Evolutionary conservation across 2,329 filamentous ascomycete genomes (phyloP).

Genomic region (Trichoderma gracile): DNA sequence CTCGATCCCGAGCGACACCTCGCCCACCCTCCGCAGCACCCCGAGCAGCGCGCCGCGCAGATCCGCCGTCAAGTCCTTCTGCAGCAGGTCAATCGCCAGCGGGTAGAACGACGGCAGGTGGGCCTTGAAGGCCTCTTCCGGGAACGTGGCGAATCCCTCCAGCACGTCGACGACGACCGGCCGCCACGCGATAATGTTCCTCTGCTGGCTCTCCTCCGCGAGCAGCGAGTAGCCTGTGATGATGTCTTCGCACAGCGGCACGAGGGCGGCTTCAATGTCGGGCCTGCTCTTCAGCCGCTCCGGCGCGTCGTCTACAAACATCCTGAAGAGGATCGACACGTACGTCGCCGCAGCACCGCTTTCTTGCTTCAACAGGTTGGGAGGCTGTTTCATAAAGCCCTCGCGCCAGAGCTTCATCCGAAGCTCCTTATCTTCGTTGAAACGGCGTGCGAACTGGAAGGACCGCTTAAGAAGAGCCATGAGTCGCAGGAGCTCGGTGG

Average conservation of each 20-base stretch:
- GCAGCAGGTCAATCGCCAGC: conserved; percentile 77
- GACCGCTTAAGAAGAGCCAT: conserved; percentile 95
- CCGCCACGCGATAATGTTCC: conserved; percentile 95
- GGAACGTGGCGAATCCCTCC: conserved; percentile 87
- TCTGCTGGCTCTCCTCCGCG: conserved; percentile 93
- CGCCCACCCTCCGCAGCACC: conserved; percentile 79
- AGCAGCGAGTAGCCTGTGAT: conserved; percentile 80
- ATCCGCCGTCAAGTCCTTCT: conserved; percentile 77
- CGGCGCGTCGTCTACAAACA: conserved; percentile 88
- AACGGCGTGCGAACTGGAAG: conserved; percentile 93
- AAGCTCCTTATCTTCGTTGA: conserved; percentile 96
- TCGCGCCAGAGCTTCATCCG: conserved; percentile 93
- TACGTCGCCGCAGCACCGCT: conserved; percentile 91
- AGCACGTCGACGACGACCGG: conserved; percentile 96
- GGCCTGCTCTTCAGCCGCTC: conserved; percentile 77
- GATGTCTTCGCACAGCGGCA: conserved; percentile 94
- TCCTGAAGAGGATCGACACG: conserved; percentile 90
- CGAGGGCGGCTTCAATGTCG: conserved; percentile 87
- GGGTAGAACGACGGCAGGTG: conserved; percentile 86
- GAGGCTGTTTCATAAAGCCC: conserved; percentile 99
- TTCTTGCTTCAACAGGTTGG: conserved; percentile 96
- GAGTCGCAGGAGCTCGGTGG: conserved; percentile 80
- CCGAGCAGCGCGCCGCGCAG: conserved; percentile 75
- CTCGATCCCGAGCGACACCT: conserved; percentile 64
- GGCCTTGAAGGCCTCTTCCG: conserved; percentile 73